phyloP scores from a whole-genome alignment of 371 early-diverging fungal species.

The Mucor irregularis region DNA sequence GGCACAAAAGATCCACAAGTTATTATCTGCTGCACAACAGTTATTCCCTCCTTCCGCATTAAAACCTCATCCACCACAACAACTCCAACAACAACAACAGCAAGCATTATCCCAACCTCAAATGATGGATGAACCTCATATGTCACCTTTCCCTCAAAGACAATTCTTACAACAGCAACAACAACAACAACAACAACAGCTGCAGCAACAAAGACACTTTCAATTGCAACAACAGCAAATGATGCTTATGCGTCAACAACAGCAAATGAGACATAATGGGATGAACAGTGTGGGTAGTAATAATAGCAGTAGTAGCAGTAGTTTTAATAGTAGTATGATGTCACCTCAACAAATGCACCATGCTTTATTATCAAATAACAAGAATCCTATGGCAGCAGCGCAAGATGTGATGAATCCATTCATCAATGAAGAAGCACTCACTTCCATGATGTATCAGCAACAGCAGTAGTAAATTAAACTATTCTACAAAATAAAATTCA shows the following conservation, averaged over 20 bases:
- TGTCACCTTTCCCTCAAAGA: conserved; percentile 9
- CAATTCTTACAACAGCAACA: conserved; percentile 4
- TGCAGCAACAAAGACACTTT: conserved; percentile 17
- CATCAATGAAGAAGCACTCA: conserved; percentile 3
- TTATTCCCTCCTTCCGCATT: conserved; percentile 22
- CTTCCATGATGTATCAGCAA: conserved; percentile 4
- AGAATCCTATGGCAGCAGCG: not conserved
- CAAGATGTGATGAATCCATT: not conserved
- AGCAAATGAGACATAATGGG: not conserved
- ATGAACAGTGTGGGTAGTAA: conserved; percentile 7
- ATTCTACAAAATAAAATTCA: not conserved
- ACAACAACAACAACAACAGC: conserved; percentile 17
- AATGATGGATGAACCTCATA: not conserved
- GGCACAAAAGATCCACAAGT: conserved; percentile 33
- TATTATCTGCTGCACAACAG: conserved; percentile 29
- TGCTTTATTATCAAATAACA: not conserved
- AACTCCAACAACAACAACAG: not conserved
- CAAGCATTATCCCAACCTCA: no score
- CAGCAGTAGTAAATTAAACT: not conserved
- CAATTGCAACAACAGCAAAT: no score
- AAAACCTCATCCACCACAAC: no score
- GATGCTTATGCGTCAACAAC: not conserved
- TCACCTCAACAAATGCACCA: not conserved
- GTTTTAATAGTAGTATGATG: conserved; percentile 1
- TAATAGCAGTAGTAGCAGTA: not conserved